These are phyloP conservation scores for Pseudocohnilembus persalinus DNA, from an alignment of 169 alveolate species.

Conservation along the genomic window DNA sequence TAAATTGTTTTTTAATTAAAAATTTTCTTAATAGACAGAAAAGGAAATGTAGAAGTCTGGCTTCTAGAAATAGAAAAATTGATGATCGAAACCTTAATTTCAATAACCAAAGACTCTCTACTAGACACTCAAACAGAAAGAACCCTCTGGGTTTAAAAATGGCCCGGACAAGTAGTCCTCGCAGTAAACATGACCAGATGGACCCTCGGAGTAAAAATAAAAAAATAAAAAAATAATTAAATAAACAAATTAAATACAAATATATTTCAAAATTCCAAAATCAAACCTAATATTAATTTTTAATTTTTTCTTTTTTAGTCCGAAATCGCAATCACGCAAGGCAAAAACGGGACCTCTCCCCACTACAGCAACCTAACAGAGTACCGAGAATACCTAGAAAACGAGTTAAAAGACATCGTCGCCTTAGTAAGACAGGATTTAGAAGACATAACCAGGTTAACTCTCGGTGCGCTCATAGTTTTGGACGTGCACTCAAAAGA, in stretches of 20 bases:
- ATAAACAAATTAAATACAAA: too few relatives aligned
- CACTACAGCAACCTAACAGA: conserved; percentile 50
- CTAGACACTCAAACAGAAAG: conserved; percentile 81
- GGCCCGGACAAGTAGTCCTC: conserved; percentile 92
- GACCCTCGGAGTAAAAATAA: conserved; percentile 75
- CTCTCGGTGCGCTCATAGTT: conserved; percentile 91
- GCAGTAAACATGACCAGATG: conserved; percentile 87
- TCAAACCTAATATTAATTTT: too few relatives aligned
- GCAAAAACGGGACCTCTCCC: conserved; percentile 34
- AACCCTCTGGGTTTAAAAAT: conserved; percentile 88
- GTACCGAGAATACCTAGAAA: conserved; percentile 67
- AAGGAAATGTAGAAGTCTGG: conserved; percentile 94
- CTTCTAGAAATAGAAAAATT: conserved; percentile 84
- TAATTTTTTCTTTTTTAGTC: too few relatives aligned
- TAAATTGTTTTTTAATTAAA: conserved; percentile 7
- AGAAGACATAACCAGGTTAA: conserved; percentile 82
- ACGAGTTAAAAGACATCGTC: conserved; percentile 83
- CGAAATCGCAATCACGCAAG: conserved; percentile 67
- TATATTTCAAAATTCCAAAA: too few relatives aligned
- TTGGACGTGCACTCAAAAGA: conserved; percentile 92
- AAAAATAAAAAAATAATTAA: neutral
- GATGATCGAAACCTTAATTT: conserved; percentile 81
- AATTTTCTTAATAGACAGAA: conserved; percentile 57
- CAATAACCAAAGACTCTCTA: conserved; percentile 69
- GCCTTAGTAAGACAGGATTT: conserved; percentile 89